A percentile compares a stretch with the other conserved stretches of the same genome.
phyloP scores from a whole-genome alignment of 2,329 filamentous ascomycete genomes.

The Saccharata proteae region DNA sequence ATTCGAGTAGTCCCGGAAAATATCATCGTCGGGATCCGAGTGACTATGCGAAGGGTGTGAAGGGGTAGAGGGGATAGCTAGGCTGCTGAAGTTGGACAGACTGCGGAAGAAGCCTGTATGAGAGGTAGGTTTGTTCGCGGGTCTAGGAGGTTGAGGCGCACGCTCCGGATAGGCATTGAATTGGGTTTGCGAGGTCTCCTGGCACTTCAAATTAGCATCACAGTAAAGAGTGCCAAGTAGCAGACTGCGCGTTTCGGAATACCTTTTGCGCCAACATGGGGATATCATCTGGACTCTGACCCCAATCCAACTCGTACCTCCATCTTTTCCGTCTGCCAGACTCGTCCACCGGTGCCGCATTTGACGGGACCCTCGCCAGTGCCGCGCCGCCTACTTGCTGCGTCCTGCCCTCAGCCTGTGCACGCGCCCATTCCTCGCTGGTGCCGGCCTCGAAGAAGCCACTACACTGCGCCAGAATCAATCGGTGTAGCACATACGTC shows the following conservation, averaged over 20 bases:
- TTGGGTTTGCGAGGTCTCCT: no score
- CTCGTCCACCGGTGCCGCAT: constrained; percentile 16
- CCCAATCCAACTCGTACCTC: constrained; percentile 79
- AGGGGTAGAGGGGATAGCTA: constrained; percentile 32
- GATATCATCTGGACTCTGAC: constrained; percentile 58
- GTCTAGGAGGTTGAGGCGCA: constrained; percentile 35
- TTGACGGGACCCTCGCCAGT: constrained; percentile 28
- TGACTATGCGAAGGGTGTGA: constrained; percentile 26
- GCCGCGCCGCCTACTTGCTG: constrained; percentile 17
- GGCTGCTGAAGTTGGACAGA: constrained; percentile 64
- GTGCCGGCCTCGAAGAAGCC: constrained; percentile 87
- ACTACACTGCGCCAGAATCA: constrained; percentile 81
- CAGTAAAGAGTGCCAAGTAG: no score
- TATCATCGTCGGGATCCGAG: constrained; percentile 54
- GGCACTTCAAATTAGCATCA: no score
- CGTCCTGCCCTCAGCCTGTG: constrained; percentile 18
- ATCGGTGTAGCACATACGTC: constrained; percentile 73
- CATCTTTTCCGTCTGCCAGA: constrained; percentile 46
- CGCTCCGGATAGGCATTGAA: no score
- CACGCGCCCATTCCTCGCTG: constrained; percentile 61
- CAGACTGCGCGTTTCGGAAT: no score
- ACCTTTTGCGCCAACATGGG: constrained; percentile 83
- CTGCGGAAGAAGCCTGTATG: constrained; percentile 72
- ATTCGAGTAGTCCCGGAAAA: constrained; percentile 88
- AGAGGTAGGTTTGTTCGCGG: constrained; percentile 50